Conservation (phyloP, 257 asterid genomes). For the Scutellaria minor region DNA sequence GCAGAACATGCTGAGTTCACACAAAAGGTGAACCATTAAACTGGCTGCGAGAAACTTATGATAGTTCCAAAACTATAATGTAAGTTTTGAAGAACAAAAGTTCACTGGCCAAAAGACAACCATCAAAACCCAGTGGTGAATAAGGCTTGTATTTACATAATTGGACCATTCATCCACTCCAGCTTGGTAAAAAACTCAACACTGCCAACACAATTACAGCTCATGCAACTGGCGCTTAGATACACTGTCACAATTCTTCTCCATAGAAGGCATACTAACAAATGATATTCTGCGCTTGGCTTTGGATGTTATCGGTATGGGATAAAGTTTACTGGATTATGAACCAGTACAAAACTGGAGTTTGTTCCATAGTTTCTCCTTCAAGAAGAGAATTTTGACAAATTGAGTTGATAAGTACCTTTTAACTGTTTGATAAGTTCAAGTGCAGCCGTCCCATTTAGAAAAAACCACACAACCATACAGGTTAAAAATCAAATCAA, state of each 20-base stretch:
- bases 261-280: not conserved
- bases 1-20: not conserved
- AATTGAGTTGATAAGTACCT: no score
- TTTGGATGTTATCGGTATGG: no score
- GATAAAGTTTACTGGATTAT: no score
- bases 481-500: no score
- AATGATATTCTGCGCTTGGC: no score
- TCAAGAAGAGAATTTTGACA: no score
- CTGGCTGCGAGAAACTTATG: not conserved
- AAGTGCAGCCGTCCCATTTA: no score
- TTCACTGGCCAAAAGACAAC: slow-evolving; percentile 1
- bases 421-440: no score
- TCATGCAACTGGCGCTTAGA: slow-evolving; percentile 19
- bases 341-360: no score
- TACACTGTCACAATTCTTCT: not conserved
- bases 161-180: slow-evolving; percentile 22
- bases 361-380: no score
- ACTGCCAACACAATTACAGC: slow-evolving; percentile 13
- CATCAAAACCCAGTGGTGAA: slow-evolving; percentile 2
- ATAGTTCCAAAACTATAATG: not conserved
- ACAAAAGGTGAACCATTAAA: not conserved
- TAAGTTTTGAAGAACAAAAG: not conserved
- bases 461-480: no score
- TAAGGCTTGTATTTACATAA: slow-evolving; percentile 5
- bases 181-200: slow-evolving; percentile 2